Evolutionary conservation across 2,329 filamentous ascomycete genomes (phyloP).

Genomic region (Colletotrichum karsti): DNA sequence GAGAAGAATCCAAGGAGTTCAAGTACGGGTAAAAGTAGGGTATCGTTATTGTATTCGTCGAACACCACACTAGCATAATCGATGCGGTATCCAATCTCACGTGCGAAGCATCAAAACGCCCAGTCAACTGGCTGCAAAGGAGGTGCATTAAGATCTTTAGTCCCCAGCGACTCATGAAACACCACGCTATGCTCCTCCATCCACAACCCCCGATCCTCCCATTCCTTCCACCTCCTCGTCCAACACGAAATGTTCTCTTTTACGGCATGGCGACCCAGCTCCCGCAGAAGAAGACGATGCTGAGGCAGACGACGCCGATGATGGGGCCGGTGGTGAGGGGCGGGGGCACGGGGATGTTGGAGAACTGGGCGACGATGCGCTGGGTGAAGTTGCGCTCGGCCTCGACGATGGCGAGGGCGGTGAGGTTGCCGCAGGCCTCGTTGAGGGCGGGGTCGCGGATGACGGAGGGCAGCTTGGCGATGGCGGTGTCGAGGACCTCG

Average conservation of each 20-base stretch:
- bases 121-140: not conserved
- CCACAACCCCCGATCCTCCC: not conserved
- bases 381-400: slow-evolving; percentile 53
- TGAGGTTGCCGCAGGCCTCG: slow-evolving; percentile 53
- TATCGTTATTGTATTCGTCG: slow-evolving; percentile 10
- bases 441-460: slow-evolving; percentile 51
- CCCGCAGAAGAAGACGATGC: not conserved
- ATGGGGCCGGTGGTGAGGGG: slow-evolving; percentile 1
- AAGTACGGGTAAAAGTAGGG: not conserved
- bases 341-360: slow-evolving; percentile 29
- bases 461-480: slow-evolving; percentile 44
- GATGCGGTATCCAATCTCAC: not conserved
- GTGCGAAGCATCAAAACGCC: not conserved
- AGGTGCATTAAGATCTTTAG: slow-evolving; percentile 11
- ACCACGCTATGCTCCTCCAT: not conserved
- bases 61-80: slow-evolving; percentile 14
- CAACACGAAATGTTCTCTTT: not conserved
- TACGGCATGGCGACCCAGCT: slow-evolving; percentile 23
- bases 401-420: slow-evolving; percentile 49
- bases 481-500: slow-evolving; percentile 50
- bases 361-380: slow-evolving; percentile 46
- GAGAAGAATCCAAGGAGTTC: too few species aligned
- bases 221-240: not conserved
- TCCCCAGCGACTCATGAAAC: not conserved
- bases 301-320: slow-evolving; percentile 1